Conservation (phyloP, 2,329 filamentous ascomycete species). For the Cladosporium sphaerospermum region DNA sequence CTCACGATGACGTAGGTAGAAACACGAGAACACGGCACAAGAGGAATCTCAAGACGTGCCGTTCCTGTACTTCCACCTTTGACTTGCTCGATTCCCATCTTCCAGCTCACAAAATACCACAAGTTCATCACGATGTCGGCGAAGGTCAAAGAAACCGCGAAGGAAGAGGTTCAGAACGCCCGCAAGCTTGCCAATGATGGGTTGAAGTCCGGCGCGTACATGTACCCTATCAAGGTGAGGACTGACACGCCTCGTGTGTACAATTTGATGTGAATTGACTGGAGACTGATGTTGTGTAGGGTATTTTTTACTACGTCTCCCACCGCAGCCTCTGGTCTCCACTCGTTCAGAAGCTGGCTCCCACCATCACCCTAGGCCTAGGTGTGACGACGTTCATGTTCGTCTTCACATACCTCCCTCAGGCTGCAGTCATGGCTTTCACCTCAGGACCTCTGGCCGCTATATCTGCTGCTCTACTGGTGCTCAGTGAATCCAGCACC, state of each 20-base stretch:
- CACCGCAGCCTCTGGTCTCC: conserved; percentile 56
- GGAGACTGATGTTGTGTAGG: conserved; percentile 34
- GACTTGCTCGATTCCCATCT: background rate
- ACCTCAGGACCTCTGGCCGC: conserved; percentile 78
- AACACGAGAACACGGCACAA: background rate
- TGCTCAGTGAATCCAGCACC: conserved; percentile 47
- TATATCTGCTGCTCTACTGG: conserved; percentile 63
- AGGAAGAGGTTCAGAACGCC: conserved; percentile 66
- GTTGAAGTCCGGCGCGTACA: conserved; percentile 67
- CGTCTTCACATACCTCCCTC: conserved; percentile 76
- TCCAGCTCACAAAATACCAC: background rate
- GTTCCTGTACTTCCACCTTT: background rate
- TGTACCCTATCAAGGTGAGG: conserved; percentile 72
- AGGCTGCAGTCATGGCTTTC: conserved; percentile 74
- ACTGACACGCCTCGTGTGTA: background rate
- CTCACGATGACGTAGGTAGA: conserved; percentile 2
- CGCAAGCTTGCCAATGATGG: conserved; percentile 60
- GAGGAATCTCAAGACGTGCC: background rate
- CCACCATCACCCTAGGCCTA: conserved; percentile 63
- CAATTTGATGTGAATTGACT: too few relatives aligned
- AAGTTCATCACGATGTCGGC: conserved; percentile 18
- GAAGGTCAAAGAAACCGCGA: conserved; percentile 50
- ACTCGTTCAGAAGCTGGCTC: conserved; percentile 49
- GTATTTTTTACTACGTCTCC: conserved; percentile 54
- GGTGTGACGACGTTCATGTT: conserved; percentile 62